Percentiles rank a stretch among this genome's conserved stretches.
Conservation (phyloP, 352 stramenopile genomes). For the Globisporangium alternatum region DNA sequence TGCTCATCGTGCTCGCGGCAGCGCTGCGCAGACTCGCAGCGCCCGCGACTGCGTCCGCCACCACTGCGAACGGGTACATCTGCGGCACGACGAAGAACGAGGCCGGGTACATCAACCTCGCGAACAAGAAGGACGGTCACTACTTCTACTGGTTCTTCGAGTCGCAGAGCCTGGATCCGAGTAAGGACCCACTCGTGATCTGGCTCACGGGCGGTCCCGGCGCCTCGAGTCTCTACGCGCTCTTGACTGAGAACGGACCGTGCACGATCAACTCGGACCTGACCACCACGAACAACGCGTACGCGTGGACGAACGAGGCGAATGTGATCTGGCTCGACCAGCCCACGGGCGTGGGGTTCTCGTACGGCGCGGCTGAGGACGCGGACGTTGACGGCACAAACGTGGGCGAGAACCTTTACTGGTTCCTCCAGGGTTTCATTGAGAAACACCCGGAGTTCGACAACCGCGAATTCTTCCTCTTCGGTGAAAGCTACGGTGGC, state of each 20-base stretch:
- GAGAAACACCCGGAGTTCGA: slow-evolving; percentile 50
- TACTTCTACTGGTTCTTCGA: slow-evolving; percentile 52
- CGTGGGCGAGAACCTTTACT: slow-evolving; percentile 46
- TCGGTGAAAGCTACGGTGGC: slow-evolving; percentile 54
- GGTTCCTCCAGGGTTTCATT: slow-evolving; percentile 45
- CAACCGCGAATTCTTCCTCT: slow-evolving; percentile 39
- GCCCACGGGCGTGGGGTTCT: slow-evolving; percentile 28
- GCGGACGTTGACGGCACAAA: slow-evolving; percentile 28
- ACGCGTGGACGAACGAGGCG: slow-evolving; percentile 20
- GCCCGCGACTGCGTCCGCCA: not conserved
- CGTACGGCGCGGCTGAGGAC: slow-evolving; percentile 24
- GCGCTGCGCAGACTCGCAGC: not conserved
- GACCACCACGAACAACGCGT: slow-evolving; percentile 24
- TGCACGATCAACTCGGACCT: slow-evolving; percentile 26
- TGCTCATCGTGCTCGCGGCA: not conserved
- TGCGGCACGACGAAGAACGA: slow-evolving; percentile 26
- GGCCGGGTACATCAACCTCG: slow-evolving; percentile 29
- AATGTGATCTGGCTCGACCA: slow-evolving; percentile 1
- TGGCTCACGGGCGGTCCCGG: slow-evolving; percentile 41
- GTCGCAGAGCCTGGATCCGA: slow-evolving; percentile 17
- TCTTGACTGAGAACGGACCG: slow-evolving; percentile 38
- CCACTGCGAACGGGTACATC: slow-evolving; percentile 6
- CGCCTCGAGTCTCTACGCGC: slow-evolving; percentile 27
- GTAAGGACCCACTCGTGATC: slow-evolving; percentile 30
- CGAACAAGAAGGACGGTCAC: slow-evolving; percentile 34